A percentile compares a stretch with the other conserved stretches of the same genome.
These are phyloP conservation scores for Leavenworthia alabamica DNA, from an alignment of 345 rosid species.

Conservation along the genomic window DNA sequence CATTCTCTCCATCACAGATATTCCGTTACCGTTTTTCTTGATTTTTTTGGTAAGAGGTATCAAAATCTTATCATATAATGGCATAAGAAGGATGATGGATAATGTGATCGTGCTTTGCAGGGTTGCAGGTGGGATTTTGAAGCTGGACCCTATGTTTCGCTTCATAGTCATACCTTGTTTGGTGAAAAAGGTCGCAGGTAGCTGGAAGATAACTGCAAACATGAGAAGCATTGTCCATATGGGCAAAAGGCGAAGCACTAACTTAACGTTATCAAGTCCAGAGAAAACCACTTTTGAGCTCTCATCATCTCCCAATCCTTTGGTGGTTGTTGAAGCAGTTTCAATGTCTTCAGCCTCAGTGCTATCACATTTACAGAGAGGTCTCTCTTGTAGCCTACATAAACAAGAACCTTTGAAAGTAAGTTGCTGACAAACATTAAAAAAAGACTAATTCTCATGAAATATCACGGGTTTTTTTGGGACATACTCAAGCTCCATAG, in stretches of 20 bases:
- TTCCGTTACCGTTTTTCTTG: conserved; percentile 44
- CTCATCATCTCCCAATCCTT: conserved; percentile 11
- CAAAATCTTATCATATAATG: conserved; percentile 57
- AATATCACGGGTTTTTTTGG: neutral
- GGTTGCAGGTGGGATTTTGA: conserved; percentile 90
- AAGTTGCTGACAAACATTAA: neutral
- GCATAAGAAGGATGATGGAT: conserved; percentile 87
- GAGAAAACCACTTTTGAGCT: conserved; percentile 18
- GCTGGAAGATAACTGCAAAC: conserved; percentile 90
- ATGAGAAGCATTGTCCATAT: conserved; percentile 87
- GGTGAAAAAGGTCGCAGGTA: conserved; percentile 79
- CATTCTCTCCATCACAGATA: conserved; percentile 74
- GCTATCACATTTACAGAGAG: conserved; percentile 45
- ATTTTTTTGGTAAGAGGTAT: conserved; percentile 45
- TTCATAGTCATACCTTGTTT: conserved; percentile 88
- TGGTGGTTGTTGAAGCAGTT: conserved; percentile 9
- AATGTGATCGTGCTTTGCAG: conserved; percentile 76
- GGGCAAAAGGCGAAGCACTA: conserved; percentile 64
- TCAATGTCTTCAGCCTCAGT: conserved; percentile 5
- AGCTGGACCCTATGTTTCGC: conserved; percentile 51
- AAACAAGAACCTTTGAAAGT: neutral
- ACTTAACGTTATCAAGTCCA: conserved; percentile 39
- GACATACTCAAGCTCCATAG: conserved; percentile 74
- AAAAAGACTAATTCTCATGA: neutral
- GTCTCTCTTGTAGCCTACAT: conserved; percentile 68